Percentiles rank a stretch among this genome's conserved stretches.
Evolutionary conservation across 1,139 yeast species (phyloP).

Genomic region (Candida sanyaensis): DNA sequence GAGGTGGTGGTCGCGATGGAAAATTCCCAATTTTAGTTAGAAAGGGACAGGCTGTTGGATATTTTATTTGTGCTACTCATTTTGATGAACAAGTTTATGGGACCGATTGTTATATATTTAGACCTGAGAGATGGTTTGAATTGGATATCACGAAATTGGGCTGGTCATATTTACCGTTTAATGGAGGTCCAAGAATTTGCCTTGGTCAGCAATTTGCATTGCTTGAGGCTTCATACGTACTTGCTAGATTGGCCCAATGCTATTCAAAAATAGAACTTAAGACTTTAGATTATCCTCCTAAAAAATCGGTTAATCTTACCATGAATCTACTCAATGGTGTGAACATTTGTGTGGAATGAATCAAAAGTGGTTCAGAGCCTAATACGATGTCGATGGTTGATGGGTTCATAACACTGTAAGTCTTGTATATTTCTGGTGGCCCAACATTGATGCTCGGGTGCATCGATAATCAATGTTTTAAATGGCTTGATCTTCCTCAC

Average conservation of each 20-base stretch:
- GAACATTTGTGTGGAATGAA: constrained; percentile 2
- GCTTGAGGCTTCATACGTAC: constrained; percentile 38
- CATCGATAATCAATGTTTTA: constrained; percentile 13
- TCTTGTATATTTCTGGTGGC: constrained; percentile 8
- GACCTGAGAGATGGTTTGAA: constrained; percentile 52
- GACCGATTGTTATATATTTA: constrained; percentile 39
- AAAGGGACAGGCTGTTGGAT: constrained; percentile 41
- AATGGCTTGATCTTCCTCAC: constrained; percentile 9
- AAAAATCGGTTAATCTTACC: constrained; percentile 33
- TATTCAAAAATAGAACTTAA: constrained; percentile 20
- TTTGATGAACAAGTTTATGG: constrained; percentile 43
- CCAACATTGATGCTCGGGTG: constrained; percentile 17
- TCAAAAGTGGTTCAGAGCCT: not conserved
- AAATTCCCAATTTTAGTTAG: constrained; percentile 29
- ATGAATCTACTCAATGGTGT: constrained; percentile 30
- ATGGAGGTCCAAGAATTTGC: constrained; percentile 45
- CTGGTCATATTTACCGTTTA: constrained; percentile 45
- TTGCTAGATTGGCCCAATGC: constrained; percentile 22
- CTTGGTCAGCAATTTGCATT: constrained; percentile 48
- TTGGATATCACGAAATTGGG: constrained; percentile 27
- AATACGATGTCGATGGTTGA: constrained; percentile 4
- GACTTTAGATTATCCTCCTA: constrained; percentile 28
- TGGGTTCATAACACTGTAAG: constrained; percentile 10
- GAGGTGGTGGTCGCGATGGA: constrained; percentile 53
- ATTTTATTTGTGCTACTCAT: constrained; percentile 43